Conservation (phyloP, 306 rosid genomes). For the Lathyrus aphaca region DNA sequence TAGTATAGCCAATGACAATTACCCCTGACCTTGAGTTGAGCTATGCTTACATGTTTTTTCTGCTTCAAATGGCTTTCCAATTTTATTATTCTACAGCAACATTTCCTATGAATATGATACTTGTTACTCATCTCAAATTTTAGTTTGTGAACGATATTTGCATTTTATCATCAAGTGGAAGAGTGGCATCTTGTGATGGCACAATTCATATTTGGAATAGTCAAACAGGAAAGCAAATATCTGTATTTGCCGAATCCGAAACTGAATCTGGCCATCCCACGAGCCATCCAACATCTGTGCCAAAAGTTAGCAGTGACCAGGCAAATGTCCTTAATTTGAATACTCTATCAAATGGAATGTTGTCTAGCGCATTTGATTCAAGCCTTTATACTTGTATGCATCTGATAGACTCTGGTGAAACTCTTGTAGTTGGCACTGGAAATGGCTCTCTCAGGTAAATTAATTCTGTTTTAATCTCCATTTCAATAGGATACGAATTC, state of each 20-base stretch:
- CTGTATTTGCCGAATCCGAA: slow-evolving; percentile 76
- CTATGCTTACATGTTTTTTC: slow-evolving; percentile 13
- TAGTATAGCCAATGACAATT: slow-evolving; percentile 26
- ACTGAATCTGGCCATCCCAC: slow-evolving; percentile 62
- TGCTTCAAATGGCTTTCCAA: slow-evolving; percentile 29
- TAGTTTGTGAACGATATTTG: slow-evolving; percentile 92
- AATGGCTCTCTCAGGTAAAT: slow-evolving; percentile 91
- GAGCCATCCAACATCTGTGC: slow-evolving; percentile 57
- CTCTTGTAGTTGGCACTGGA: slow-evolving; percentile 88
- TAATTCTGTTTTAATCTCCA: slow-evolving; percentile 6
- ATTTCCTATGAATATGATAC: slow-evolving; percentile 34
- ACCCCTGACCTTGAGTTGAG: slow-evolving; percentile 19
- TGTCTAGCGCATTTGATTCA: slow-evolving; percentile 87
- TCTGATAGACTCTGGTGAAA: slow-evolving; percentile 63
- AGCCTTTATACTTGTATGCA: slow-evolving; percentile 93
- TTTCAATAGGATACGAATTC: slow-evolving; percentile 39
- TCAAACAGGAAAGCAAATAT: slow-evolving; percentile 81
- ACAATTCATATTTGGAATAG: slow-evolving; percentile 92
- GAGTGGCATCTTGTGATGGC: slow-evolving; percentile 96
- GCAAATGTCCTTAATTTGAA: slow-evolving; percentile 72
- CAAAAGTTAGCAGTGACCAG: slow-evolving; percentile 71
- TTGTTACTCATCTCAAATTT: slow-evolving; percentile 42
- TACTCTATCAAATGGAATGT: slow-evolving; percentile 70
- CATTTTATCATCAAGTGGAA: slow-evolving; percentile 77
- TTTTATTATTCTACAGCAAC: slow-evolving; percentile 5